Evolutionary conservation across 176 grass and related monocot species (phyloP).

Genomic region (Oryza nivara): DNA sequence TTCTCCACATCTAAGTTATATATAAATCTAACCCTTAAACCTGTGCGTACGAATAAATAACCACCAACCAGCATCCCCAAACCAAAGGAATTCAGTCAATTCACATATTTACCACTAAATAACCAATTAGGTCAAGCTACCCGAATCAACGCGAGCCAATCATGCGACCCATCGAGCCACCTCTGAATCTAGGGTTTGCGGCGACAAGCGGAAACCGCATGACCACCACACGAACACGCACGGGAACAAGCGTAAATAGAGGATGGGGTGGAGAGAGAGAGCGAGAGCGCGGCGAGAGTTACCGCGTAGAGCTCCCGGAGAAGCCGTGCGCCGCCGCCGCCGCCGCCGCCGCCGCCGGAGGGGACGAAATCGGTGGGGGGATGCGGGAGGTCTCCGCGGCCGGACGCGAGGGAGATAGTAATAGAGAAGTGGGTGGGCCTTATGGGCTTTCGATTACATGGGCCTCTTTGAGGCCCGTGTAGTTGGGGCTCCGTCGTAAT

Average conservation of each 20-base stretch:
- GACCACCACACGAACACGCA: not conserved
- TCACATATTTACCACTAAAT: not conserved
- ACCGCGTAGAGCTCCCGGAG: not conserved
- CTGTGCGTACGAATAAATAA: not conserved
- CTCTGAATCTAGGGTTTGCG: constrained; percentile 22
- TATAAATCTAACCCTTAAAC: not conserved
- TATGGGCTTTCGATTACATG: not conserved
- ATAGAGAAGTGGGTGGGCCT: not conserved
- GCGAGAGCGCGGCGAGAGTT: not conserved
- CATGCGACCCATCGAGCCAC: not conserved
- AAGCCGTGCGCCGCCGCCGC: not conserved
- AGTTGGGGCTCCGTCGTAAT: not conserved
- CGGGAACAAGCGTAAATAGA: not conserved
- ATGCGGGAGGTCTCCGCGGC: not conserved
- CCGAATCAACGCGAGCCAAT: not conserved
- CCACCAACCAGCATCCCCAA: not conserved
- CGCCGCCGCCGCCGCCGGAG: constrained; percentile 20
- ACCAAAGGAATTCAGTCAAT: not conserved
- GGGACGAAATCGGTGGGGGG: not conserved
- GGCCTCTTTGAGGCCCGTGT: not conserved
- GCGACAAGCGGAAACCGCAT: not conserved
- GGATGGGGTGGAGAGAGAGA: too few species aligned
- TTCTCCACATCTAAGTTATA: not conserved
- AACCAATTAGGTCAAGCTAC: not conserved
- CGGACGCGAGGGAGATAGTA: not conserved